Conservation (phyloP, 805 yeast genomes). For the Myxozyma mucilagina region DNA sequence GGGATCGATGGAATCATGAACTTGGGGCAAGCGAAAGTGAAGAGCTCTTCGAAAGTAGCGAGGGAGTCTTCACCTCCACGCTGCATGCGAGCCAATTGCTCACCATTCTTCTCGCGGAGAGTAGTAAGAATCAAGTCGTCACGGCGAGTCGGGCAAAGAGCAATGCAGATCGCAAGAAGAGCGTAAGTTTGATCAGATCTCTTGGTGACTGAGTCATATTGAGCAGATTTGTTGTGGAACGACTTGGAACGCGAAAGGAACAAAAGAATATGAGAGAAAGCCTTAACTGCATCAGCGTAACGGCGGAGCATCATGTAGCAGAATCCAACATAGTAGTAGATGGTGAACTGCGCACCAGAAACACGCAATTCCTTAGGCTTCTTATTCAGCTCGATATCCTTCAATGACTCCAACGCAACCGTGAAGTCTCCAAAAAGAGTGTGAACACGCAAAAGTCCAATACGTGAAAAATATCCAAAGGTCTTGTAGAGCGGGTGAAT, state of each 20-base stretch:
- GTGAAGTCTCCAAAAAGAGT: constrained; percentile 53
- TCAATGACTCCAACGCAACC: constrained; percentile 52
- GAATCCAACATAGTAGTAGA: constrained; percentile 54
- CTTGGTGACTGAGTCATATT: constrained; percentile 50
- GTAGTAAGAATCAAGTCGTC: constrained; percentile 49
- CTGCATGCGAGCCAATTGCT: constrained; percentile 46
- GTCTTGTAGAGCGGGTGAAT: constrained; percentile 47
- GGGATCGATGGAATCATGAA: constrained; percentile 48
- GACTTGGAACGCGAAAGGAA: constrained; percentile 51
- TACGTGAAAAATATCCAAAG: constrained; percentile 51
- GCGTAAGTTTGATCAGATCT: constrained; percentile 56
- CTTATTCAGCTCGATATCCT: constrained; percentile 49
- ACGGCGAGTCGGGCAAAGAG: constrained; percentile 50
- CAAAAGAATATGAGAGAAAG: constrained; percentile 50
- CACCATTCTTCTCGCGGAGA: constrained; percentile 51
- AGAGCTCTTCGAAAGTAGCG: constrained; percentile 49
- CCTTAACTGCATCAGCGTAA: constrained; percentile 52
- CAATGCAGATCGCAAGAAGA: constrained; percentile 48
- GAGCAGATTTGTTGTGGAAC: constrained; percentile 45
- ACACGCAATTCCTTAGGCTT: constrained; percentile 50
- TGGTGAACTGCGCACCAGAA: constrained; percentile 53
- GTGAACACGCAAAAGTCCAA: constrained; percentile 53
- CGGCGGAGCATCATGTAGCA: constrained; percentile 54
- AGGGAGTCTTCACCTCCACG: constrained; percentile 48
- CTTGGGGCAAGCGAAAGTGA: constrained; percentile 51